Evolutionary conservation across 2,329 filamentous ascomycete species (phyloP).

Genomic region (Phialophora chinensis): DNA sequence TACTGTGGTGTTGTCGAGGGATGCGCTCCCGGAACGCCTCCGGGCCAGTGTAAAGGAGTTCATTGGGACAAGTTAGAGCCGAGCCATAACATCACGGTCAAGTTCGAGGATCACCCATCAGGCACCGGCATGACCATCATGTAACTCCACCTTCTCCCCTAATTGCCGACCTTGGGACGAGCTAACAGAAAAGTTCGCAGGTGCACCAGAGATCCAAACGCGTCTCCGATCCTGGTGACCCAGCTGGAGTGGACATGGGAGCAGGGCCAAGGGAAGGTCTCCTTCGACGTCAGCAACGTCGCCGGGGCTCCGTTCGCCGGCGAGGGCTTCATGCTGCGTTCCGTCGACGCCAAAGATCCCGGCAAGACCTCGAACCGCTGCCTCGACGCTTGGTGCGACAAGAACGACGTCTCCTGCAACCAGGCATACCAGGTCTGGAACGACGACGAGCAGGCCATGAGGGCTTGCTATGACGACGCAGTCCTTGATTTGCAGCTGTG

Average conservation of each 20-base stretch:
- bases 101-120: not conserved
- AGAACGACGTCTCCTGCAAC: slow-evolving; percentile 20
- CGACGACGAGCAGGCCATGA: slow-evolving; percentile 32
- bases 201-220: slow-evolving; percentile 24
- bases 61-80: not conserved
- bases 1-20: not conserved
- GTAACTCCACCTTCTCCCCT: not conserved
- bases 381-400: slow-evolving; percentile 17
- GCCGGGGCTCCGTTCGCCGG: slow-evolving; percentile 49
- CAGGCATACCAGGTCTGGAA: slow-evolving; percentile 27
- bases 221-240: slow-evolving; percentile 21
- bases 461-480: slow-evolving; percentile 26
- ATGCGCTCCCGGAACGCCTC: not conserved
- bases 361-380: slow-evolving; percentile 10
- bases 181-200: not conserved
- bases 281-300: slow-evolving; percentile 52
- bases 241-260: slow-evolving; percentile 49
- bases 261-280: slow-evolving; percentile 42
- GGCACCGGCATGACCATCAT: slow-evolving; percentile 1
- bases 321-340: slow-evolving; percentile 27
- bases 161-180: slow-evolving; percentile 3
- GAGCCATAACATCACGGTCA: not conserved
- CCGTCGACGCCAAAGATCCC: slow-evolving; percentile 16
- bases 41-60: not conserved
- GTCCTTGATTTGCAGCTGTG: slow-evolving; percentile 23